Evolutionary conservation across 2,329 filamentous ascomycete species (phyloP).

Genomic region (Fusarium sambucinum): DNA sequence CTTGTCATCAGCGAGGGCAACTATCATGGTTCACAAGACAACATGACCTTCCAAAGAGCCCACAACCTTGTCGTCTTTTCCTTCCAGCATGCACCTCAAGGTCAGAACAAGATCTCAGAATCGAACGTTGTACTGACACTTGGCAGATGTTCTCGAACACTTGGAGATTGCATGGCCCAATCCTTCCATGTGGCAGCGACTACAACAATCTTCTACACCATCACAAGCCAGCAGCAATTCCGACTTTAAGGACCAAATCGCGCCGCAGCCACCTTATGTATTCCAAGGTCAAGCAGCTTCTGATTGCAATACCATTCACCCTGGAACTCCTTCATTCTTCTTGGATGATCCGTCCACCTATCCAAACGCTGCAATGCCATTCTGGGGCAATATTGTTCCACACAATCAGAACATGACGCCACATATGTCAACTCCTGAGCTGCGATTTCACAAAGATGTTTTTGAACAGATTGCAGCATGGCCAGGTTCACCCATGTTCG

Average conservation of each 20-base stretch:
- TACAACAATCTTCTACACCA: neutral
- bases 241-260: constrained; percentile 53
- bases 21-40: constrained; percentile 61
- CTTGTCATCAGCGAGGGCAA: constrained; percentile 81
- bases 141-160: constrained; percentile 74
- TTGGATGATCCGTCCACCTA: neutral
- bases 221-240: constrained; percentile 51
- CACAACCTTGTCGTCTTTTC: constrained; percentile 83
- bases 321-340: neutral
- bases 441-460: constrained; percentile 61
- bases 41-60: constrained; percentile 70
- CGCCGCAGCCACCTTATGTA: neutral
- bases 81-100: constrained; percentile 84
- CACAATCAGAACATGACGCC: constrained; percentile 1
- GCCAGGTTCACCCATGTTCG: constrained; percentile 33
- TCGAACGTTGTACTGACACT: neutral
- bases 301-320: neutral
- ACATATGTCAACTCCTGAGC: constrained; percentile 55
- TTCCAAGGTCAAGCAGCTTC: neutral
- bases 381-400: neutral
- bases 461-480: constrained; percentile 40
- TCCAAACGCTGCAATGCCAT: neutral
- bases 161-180: constrained; percentile 86
- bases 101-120: constrained; percentile 58
- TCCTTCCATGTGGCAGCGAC: constrained; percentile 71